Conservation (phyloP, 1,284 basidiomycete genomes). For the Melanopsichium pennsylvanicum region DNA sequence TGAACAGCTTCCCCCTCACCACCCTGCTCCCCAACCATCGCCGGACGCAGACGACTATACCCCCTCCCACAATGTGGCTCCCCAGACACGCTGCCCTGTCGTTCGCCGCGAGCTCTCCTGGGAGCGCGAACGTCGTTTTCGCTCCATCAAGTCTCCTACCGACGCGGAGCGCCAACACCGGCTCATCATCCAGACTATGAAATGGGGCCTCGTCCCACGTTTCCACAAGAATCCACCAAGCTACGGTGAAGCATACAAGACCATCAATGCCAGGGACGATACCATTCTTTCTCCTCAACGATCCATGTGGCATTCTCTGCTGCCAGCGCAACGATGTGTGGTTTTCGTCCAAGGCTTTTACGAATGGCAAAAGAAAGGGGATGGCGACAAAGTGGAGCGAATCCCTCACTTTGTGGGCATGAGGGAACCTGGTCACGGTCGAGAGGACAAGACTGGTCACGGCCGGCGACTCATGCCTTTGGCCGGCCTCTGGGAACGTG, state of each 20-base stretch:
- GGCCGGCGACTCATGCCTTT: constrained; percentile 77
- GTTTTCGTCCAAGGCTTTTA: constrained; percentile 63
- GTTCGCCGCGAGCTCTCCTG: constrained; percentile 45
- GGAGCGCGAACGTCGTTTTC: constrained; percentile 28
- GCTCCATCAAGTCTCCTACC: constrained; percentile 5
- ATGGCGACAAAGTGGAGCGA: constrained; percentile 31
- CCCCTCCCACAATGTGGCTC: constrained; percentile 60
- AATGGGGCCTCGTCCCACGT: constrained; percentile 88
- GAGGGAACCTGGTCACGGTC: constrained; percentile 68
- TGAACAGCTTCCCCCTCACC: constrained; percentile 25
- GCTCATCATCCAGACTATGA: constrained; percentile 67
- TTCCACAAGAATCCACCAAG: constrained; percentile 77
- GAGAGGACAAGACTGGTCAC: constrained; percentile 76
- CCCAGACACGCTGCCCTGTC: constrained; percentile 49
- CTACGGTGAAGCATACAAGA: constrained; percentile 74
- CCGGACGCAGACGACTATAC: constrained; percentile 45
- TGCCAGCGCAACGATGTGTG: constrained; percentile 54
- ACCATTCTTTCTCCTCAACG: constrained; percentile 70
- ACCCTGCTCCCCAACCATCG: constrained; percentile 4
- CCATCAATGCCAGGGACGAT: constrained; percentile 89
- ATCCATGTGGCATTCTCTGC: constrained; percentile 40
- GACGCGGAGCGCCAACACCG: constrained; percentile 12
- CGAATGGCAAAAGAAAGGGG: constrained; percentile 52
- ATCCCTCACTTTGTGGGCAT: constrained; percentile 81
- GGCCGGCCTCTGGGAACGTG: constrained; percentile 85